A percentile compares a stretch with the other conserved stretches of the same genome.
Evolutionary conservation across 192 early-diverging fungal genomes (phyloP).

Genomic region (Coemansia sp.): DNA sequence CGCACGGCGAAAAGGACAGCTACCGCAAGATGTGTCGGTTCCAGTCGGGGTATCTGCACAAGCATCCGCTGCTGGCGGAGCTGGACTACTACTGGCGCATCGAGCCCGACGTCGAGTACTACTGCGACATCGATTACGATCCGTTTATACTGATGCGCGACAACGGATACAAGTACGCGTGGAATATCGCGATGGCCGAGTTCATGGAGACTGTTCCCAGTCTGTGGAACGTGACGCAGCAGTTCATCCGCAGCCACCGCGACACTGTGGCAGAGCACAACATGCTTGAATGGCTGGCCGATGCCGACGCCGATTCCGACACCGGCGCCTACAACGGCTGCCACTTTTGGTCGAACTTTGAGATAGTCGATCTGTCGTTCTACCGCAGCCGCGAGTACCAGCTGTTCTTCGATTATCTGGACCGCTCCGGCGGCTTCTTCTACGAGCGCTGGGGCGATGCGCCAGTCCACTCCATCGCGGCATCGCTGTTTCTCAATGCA

Average conservation of each 20-base stretch:
- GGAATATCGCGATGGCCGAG: conserved; percentile 34
- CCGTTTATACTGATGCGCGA: conserved; percentile 48
- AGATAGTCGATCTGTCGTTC: conserved; percentile 73
- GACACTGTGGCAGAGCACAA: conserved; percentile 7
- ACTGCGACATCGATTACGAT: conserved; percentile 50
- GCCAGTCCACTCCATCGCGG: conserved; percentile 66
- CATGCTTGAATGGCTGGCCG: conserved; percentile 19
- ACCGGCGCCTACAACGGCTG: conserved; percentile 57
- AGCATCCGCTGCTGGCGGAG: conserved; percentile 36
- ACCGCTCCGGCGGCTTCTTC: conserved; percentile 78
- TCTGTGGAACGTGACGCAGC: conserved; percentile 36
- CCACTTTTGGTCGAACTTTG: conserved; percentile 85
- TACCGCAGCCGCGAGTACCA: conserved; percentile 59
- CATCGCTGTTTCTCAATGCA: conserved; percentile 52
- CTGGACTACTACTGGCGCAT: conserved; percentile 57
- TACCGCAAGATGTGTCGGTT: conserved; percentile 47
- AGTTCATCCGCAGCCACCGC: conserved; percentile 13
- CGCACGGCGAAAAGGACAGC: conserved; percentile 34
- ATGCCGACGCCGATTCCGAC: not conserved
- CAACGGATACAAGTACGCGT: conserved; percentile 42
- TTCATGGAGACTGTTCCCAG: conserved; percentile 34
- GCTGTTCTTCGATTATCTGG: conserved; percentile 68
- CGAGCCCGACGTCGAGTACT: conserved; percentile 52
- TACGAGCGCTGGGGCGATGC: conserved; percentile 71
- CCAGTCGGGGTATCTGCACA: conserved; percentile 44